A percentile compares a stretch with the other conserved stretches of the same genome.
These are phyloP conservation scores for Venturia oleaginea DNA, from an alignment of 2,329 filamentous ascomycete genomes.

Conservation along the genomic window DNA sequence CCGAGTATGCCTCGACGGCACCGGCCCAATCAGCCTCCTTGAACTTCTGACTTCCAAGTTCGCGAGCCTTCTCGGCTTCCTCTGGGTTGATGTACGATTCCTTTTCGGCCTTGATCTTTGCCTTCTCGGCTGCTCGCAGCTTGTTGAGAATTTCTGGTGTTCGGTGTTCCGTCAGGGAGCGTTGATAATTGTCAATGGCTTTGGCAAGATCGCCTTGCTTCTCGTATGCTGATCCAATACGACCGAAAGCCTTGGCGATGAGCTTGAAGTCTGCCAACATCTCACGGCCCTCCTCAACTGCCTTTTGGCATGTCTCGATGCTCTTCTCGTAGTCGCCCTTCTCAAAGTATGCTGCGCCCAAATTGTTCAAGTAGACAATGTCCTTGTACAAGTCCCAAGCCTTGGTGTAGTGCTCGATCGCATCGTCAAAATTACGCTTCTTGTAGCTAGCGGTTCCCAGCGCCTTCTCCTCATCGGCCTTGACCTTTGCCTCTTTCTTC, in stretches of 20 bases:
- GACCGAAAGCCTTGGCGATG: conserved; percentile 94
- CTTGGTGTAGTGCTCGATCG: conserved; percentile 88
- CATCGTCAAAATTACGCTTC: conserved; percentile 93
- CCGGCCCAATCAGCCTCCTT: conserved; percentile 94
- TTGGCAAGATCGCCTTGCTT: conserved; percentile 70
- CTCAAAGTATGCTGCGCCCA: conserved; percentile 88
- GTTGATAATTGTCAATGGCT: conserved; percentile 85
- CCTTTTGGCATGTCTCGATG: conserved; percentile 79
- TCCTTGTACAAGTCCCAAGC: conserved; percentile 95
- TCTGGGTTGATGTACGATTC: conserved; percentile 78
- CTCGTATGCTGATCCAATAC: conserved; percentile 90
- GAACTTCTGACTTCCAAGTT: conserved; percentile 93
- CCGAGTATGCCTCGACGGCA: conserved; percentile 84
- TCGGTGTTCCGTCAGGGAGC: conserved; percentile 90
- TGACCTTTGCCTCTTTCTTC: conserved; percentile 84
- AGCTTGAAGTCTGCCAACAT: conserved; percentile 95
- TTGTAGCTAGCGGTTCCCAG: conserved; percentile 94
- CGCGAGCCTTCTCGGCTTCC: conserved; percentile 91
- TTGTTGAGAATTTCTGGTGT: conserved; percentile 90
- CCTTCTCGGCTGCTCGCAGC: conserved; percentile 82
- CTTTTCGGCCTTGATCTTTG: conserved; percentile 66
- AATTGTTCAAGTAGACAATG: conserved; percentile 95
- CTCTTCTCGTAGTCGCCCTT: conserved; percentile 88
- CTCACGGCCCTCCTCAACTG: conserved; percentile 79
- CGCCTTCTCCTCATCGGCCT: conserved; percentile 89